Percentiles rank a stretch among this genome's conserved stretches.
Conservation (phyloP, 768 basidiomycete genomes). For the Chiua virens region DNA sequence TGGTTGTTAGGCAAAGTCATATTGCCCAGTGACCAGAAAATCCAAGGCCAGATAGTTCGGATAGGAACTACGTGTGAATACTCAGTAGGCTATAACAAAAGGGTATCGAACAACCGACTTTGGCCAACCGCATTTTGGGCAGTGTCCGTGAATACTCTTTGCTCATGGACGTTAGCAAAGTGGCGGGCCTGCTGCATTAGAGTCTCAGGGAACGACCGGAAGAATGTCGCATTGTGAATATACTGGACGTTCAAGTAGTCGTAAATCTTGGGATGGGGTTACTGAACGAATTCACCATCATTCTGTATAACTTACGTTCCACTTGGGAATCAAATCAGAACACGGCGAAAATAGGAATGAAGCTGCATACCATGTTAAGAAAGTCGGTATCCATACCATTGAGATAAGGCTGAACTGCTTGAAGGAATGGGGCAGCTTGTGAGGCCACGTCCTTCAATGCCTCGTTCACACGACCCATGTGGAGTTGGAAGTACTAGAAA, state of each 20-base stretch:
- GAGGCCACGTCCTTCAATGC: slow-evolving; percentile 58
- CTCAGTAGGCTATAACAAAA: neutral
- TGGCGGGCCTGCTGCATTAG: slow-evolving; percentile 69
- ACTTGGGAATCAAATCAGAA: slow-evolving; percentile 42
- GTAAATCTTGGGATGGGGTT: slow-evolving; percentile 50
- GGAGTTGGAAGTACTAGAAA: slow-evolving; percentile 27
- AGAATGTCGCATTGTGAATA: slow-evolving; percentile 79
- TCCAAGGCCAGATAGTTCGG: slow-evolving; percentile 68
- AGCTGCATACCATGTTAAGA: slow-evolving; percentile 60
- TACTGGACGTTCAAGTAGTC: slow-evolving; percentile 77
- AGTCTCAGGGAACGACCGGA: slow-evolving; percentile 66
- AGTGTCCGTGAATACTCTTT: slow-evolving; percentile 65
- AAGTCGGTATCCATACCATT: slow-evolving; percentile 61
- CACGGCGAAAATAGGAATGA: slow-evolving; percentile 2
- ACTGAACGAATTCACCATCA: neutral
- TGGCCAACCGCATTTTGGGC: slow-evolving; percentile 67
- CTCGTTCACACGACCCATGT: slow-evolving; percentile 21
- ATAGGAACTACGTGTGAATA: slow-evolving; percentile 68
- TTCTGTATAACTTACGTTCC: slow-evolving; percentile 56
- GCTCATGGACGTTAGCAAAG: slow-evolving; percentile 78
- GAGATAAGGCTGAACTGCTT: slow-evolving; percentile 61
- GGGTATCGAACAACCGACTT: slow-evolving; percentile 46
- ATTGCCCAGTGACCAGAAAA: slow-evolving; percentile 70
- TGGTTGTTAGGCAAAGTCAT: slow-evolving; percentile 75
- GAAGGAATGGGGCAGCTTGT: slow-evolving; percentile 65